Base-by-base conservation (phyloP, 441 rosid genomes). In the Arabidopsis hybrid region DNA sequence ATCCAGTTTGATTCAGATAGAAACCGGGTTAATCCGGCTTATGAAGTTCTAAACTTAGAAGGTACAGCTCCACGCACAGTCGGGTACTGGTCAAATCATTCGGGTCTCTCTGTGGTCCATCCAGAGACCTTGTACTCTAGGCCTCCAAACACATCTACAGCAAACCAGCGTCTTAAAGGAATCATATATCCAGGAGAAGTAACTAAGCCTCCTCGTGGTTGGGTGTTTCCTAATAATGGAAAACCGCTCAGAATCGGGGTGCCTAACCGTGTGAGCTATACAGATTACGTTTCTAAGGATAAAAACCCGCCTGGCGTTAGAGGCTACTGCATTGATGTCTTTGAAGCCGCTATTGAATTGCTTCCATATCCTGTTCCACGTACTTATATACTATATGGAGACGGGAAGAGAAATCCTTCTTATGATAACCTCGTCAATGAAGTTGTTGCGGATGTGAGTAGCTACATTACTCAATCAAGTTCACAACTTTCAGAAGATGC, bases 181-280 rank as follows among this genome's bases (percentile, higher is more conserved):
- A 87, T 82, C 64, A 85, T 86, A 76, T 95, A 97, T 97, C 99
- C 97, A 1, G 99, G 99, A 42, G 85, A 85, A 81, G 77, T 67
- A 52, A 38, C 83, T 14, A 13, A 16, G 12, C 53, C 36, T 10
- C 99, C 97, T 9, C 86, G 85, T 56, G 99, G 99, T 63, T 92
- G 99, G 97, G 96, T 91, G 9, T 92, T 95, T 80, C 93, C 97
- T 6, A 78, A 91, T 81, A 92, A 95, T 65, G 97, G 97, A 71
- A 78, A 78, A 79, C 90, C 95, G 9, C 84, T 95, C 26, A 81
- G 80, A 38, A 92, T 92, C 40, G 92, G 83, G 0, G 97, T 95
- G 65, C 99, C 99, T 17, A 62, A 92, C 80, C 88, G 99, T 31
- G 86, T 83, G 53, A 79, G 84, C 79, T 95, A 80, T 67, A 74